These are phyloP conservation scores for Pachyrhizus erosus DNA, from an alignment of 306 rosid genomes.

Conservation along the genomic window DNA sequence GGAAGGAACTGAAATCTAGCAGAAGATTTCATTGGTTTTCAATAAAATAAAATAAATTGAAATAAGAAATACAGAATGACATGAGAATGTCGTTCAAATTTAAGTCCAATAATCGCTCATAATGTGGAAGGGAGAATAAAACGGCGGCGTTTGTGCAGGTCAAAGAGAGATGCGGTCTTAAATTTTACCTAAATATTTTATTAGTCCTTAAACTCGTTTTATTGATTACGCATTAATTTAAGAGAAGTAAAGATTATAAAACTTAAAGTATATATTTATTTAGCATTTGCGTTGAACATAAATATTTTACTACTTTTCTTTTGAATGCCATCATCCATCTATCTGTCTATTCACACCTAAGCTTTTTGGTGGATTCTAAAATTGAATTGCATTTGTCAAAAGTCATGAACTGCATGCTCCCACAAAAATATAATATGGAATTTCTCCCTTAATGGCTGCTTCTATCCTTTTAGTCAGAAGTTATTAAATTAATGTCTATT, in stretches of 20 bases:
- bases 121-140: neutral
- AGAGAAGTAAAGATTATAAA: neutral
- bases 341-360: neutral
- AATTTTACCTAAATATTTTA: neutral
- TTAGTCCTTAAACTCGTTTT: neutral
- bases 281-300: neutral
- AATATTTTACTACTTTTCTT: neutral
- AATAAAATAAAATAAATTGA: too few species aligned
- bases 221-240: neutral
- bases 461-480: neutral
- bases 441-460: neutral
- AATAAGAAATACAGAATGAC: too few species aligned
- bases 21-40: too few species aligned
- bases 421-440: neutral
- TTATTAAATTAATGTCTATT: too few species aligned
- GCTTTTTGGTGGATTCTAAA: neutral
- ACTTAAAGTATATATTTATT: neutral
- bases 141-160: neutral
- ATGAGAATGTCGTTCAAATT: too few species aligned
- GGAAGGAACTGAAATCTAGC: too few species aligned
- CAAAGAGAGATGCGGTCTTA: neutral
- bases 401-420: neutral
- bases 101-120: too few species aligned
- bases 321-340: neutral
- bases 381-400: neutral